These are phyloP conservation scores for Euphrasia confusa DNA, from an alignment of 257 asterid genomes.

Conservation along the genomic window DNA sequence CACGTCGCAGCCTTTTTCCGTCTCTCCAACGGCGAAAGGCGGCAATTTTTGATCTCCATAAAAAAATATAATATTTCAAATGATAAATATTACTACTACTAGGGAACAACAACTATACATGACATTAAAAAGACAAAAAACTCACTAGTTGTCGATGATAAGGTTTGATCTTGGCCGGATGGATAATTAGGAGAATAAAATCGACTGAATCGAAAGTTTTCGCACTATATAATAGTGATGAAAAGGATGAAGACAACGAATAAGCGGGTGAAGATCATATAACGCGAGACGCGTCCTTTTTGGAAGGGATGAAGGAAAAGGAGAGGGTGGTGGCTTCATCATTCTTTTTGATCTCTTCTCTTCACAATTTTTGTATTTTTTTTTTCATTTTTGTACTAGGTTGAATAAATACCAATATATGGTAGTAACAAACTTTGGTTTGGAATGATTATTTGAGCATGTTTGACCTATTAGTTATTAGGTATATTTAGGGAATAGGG, in stretches of 20 bases:
- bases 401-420: too few relatives aligned
- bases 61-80: too few relatives aligned
- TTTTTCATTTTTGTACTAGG: too few relatives aligned
- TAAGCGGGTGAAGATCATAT: conserved; percentile 25
- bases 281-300: conserved; percentile 46
- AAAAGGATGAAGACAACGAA: conserved; percentile 44
- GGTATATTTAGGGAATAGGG: too few relatives aligned
- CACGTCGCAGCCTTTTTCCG: conserved; percentile 54
- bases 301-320: conserved; percentile 30
- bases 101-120: not conserved
- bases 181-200: conserved; percentile 23
- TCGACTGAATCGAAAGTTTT: conserved; percentile 40
- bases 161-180: conserved; percentile 13
- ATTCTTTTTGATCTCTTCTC: too few relatives aligned
- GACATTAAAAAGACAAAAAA: not conserved
- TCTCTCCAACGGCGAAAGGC: conserved; percentile 59
- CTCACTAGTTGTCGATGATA: conserved; percentile 28
- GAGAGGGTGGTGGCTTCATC: conserved; percentile 36
- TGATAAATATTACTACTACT: too few relatives aligned
- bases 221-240: conserved; percentile 48
- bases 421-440: too few relatives aligned
- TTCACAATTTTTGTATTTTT: too few relatives aligned
- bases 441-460: too few relatives aligned
- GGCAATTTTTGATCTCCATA: conserved; percentile 29
- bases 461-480: too few relatives aligned